Percentiles rank a stretch among this genome's conserved stretches.
phyloP scores from a whole-genome alignment of 257 asterid species.

The Solanum neorickii region DNA sequence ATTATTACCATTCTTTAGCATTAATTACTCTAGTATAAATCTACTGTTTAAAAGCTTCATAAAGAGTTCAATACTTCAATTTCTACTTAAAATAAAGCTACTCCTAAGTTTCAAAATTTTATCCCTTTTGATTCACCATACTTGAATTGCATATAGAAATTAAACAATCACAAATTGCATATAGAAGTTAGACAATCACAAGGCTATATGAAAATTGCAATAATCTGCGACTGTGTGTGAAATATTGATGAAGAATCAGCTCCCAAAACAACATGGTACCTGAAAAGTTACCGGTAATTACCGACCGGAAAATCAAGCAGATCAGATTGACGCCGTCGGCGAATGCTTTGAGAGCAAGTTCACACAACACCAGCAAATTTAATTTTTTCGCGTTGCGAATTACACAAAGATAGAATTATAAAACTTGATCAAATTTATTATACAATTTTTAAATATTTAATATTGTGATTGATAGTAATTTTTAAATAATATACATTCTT shows the following conservation, averaged over 20 bases:
- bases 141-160: neutral
- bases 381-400: neutral
- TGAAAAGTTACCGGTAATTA: conserved; percentile 46
- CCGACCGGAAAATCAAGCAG: conserved; percentile 35
- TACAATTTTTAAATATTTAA: too few species aligned
- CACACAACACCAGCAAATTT: neutral
- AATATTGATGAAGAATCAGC: neutral
- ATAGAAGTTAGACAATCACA: neutral
- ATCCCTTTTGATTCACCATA: neutral
- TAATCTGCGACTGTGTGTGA: neutral
- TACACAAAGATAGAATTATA: too few species aligned
- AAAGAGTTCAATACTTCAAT: neutral
- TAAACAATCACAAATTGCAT: neutral
- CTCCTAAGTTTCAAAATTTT: neutral
- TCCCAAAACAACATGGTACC: conserved; percentile 35
- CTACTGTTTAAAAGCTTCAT: neutral
- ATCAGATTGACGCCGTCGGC: conserved; percentile 44
- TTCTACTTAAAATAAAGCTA: neutral
- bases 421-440: too few species aligned
- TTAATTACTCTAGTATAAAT: neutral
- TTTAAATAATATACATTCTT: too few species aligned
- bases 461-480: too few species aligned
- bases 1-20: neutral
- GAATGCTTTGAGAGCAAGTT: conserved; percentile 18
- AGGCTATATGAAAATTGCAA: neutral